Base-by-base conservation (phyloP, 1,284 basidiomycete genomes). In the Testicularia cyperi region DNA sequence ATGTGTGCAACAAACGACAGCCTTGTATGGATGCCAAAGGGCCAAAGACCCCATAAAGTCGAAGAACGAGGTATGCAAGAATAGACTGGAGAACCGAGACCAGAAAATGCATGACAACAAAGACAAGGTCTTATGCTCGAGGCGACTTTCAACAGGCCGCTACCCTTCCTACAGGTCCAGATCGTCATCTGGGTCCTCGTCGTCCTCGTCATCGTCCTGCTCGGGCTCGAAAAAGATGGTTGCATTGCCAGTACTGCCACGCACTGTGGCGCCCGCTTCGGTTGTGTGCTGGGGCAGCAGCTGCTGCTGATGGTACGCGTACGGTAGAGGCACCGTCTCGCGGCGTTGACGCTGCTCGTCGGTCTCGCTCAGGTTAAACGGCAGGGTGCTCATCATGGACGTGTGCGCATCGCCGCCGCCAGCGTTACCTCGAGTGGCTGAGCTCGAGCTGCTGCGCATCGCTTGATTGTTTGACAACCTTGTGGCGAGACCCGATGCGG, bases 181-280 rank as follows among this genome's bases (percentile, higher is more conserved):
- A 46, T 72, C 70, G 26, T 72, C 70, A 29, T 72, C 70, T 4
- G 70, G 70, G 48, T 72, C 70, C 30, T 72, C 70, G 28, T 72
- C 70, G 27, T 72, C 70, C 38, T 72, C 70, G 40, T 72, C 70
- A 26, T 72, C 70, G 21, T 68, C 70, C 13, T 58, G 49, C 33
- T 72, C 70, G 5, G 70, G 68, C 38, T 72, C 68, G 36, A 72
- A 72, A 20, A 72, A 66, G 52, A 72, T 72, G 23, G 57, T 60
- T 6, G 64, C 64, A 22, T 70, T 61, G 16, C 68, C 64, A 1
- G 68, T 68, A 8, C 38, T 52, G 15, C 68, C 70, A 10, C 65
- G 44, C 34, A 52, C 32, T 14, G 36, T 12, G 3, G 16, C 22
- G 22, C 15, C 42, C 16, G 38, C 47, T 15, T 2, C 8, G 16